Conservation (phyloP, 2,329 filamentous ascomycete species). For the Sporothrix globosa region DNA sequence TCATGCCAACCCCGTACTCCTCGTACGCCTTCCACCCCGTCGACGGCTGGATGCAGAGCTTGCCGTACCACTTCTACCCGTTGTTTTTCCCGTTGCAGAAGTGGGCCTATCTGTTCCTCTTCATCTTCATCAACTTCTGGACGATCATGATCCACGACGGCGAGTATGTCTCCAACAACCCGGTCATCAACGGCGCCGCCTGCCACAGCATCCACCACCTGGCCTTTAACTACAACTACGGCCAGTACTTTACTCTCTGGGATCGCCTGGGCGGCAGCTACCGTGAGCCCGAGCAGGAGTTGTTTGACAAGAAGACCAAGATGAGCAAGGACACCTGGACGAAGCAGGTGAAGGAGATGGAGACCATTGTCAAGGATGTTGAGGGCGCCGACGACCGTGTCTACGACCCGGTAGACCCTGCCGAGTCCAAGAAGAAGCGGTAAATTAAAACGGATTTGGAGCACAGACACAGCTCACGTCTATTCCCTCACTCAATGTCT, state of each 20-base stretch:
- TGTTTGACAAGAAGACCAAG: slow-evolving; percentile 84
- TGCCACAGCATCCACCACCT: slow-evolving; percentile 93
- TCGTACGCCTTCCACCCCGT: slow-evolving; percentile 94
- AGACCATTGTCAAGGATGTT: slow-evolving; percentile 74
- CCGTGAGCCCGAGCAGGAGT: slow-evolving; percentile 78
- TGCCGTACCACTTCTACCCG: slow-evolving; percentile 92
- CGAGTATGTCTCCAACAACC: slow-evolving; percentile 87
- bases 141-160: slow-evolving; percentile 95
- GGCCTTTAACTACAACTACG: slow-evolving; percentile 90
- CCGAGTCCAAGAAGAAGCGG: slow-evolving; percentile 52
- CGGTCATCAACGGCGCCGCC: slow-evolving; percentile 90
- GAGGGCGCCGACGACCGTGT: slow-evolving; percentile 58
- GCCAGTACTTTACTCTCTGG: slow-evolving; percentile 91
- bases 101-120: slow-evolving; percentile 80
- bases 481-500: too few species aligned
- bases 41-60: slow-evolving; percentile 84
- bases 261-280: slow-evolving; percentile 87
- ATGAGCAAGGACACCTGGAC: slow-evolving; percentile 81
- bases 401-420: slow-evolving; percentile 45
- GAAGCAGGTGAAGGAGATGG: slow-evolving; percentile 74
- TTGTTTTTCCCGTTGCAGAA: slow-evolving; percentile 94
- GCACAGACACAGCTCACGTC: not conserved
- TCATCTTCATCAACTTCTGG: slow-evolving; percentile 95
- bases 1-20: slow-evolving; percentile 93
- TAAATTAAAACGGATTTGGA: slow-evolving; percentile 10